Evolutionary conservation across 306 rosid species (phyloP).

Genomic region (Vachellia pachyceras): DNA sequence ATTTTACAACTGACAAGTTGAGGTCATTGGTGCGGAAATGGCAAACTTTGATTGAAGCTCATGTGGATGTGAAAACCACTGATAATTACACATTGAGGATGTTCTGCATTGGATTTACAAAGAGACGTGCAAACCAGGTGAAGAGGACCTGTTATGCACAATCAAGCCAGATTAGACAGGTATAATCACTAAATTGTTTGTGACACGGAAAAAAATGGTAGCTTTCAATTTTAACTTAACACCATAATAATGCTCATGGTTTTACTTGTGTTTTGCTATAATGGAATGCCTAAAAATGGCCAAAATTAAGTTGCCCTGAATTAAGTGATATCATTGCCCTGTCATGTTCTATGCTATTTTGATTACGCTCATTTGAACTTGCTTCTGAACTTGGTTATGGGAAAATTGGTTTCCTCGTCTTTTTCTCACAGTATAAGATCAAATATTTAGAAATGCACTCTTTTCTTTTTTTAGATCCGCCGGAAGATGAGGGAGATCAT

Average conservation of each 20-base stretch:
- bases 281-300: not conserved
- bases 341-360: not conserved
- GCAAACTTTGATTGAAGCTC: conserved; percentile 95
- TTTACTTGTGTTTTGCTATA: not conserved
- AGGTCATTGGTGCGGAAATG: conserved; percentile 89
- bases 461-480: conserved; percentile 62
- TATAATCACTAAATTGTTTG: conserved; percentile 2
- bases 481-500: conserved; percentile 95
- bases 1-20: conserved; percentile 82
- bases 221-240: not conserved
- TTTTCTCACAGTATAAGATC: not conserved
- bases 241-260: not conserved
- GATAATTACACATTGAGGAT: conserved; percentile 76
- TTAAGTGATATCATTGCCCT: not conserved
- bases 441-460: not conserved
- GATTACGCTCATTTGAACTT: not conserved
- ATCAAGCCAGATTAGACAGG: conserved; percentile 91
- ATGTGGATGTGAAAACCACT: conserved; percentile 92
- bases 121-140: conserved; percentile 85
- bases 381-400: not conserved
- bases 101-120: conserved; percentile 95
- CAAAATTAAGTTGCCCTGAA: not conserved
- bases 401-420: not conserved
- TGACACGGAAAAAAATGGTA: not conserved
- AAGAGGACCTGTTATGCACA: conserved; percentile 97